These are phyloP conservation scores for Crucibulum laeve DNA, from an alignment of 768 basidiomycete species.

Conservation along the genomic window DNA sequence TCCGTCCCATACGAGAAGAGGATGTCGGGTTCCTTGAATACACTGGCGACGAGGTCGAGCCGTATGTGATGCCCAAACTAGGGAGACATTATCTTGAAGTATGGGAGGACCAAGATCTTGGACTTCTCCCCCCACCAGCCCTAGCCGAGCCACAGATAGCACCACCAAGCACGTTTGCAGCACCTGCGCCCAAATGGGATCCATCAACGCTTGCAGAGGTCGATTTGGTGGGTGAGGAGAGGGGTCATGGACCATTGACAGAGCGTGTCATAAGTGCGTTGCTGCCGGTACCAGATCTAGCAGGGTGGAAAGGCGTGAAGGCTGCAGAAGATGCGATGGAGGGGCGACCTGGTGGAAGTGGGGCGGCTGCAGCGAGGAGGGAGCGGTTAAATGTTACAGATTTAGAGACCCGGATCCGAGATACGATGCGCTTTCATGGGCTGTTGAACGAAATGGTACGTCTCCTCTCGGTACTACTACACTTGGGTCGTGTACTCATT, in stretches of 20 bases:
- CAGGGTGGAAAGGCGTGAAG: slow-evolving; percentile 73
- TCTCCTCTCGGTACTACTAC: slow-evolving; percentile 10
- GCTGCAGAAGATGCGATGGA: slow-evolving; percentile 85
- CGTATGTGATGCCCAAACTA: slow-evolving; percentile 81
- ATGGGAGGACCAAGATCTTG: slow-evolving; percentile 91
- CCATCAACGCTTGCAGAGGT: slow-evolving; percentile 75
- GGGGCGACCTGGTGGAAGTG: slow-evolving; percentile 75
- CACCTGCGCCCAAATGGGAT: slow-evolving; percentile 73
- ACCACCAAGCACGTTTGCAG: slow-evolving; percentile 32
- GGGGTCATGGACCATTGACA: slow-evolving; percentile 83
- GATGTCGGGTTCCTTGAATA: slow-evolving; percentile 92
- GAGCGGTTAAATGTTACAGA: slow-evolving; percentile 79
- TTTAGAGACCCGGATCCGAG: slow-evolving; percentile 68
- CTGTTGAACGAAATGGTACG: slow-evolving; percentile 67
- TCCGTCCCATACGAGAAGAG: slow-evolving; percentile 88
- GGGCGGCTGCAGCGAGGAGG: slow-evolving; percentile 67
- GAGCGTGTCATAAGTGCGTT: slow-evolving; percentile 79
- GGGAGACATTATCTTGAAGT: slow-evolving; percentile 84
- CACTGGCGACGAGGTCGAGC: slow-evolving; percentile 86
- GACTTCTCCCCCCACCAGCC: slow-evolving; percentile 24
- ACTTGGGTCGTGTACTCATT: slow-evolving; percentile 1
- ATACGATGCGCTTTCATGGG: slow-evolving; percentile 76
- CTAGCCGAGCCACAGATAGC: slow-evolving; percentile 26
- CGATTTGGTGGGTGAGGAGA: slow-evolving; percentile 67
- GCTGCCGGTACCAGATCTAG: slow-evolving; percentile 61